These are phyloP conservation scores for Coemansia biformis DNA, from an alignment of 192 early-diverging fungal genomes.

Conservation along the genomic window DNA sequence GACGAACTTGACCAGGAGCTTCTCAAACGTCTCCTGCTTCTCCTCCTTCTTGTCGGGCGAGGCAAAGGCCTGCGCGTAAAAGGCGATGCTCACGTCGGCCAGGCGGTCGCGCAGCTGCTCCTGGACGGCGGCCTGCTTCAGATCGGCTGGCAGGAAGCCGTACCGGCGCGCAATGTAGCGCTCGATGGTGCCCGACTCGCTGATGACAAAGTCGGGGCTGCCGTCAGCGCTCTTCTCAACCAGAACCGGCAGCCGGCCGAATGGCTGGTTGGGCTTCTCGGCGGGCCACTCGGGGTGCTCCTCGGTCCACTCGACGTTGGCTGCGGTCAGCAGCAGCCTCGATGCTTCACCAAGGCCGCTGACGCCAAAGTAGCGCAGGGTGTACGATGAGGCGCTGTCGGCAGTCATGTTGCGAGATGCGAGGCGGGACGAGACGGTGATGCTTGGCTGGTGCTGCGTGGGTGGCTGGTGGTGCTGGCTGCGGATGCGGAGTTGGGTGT, in stretches of 20 bases:
- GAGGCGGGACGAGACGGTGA: too few species aligned
- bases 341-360: slow-evolving; percentile 16
- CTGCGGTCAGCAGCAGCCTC: slow-evolving; percentile 34
- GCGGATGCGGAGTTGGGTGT: too few species aligned
- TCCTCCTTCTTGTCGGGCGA: slow-evolving; percentile 1
- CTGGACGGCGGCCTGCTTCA: slow-evolving; percentile 28
- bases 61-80: neutral
- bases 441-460: neutral
- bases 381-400: slow-evolving; percentile 7
- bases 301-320: slow-evolving; percentile 36
- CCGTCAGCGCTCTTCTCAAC: slow-evolving; percentile 19
- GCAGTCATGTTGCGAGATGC: slow-evolving; percentile 1
- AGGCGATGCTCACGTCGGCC: slow-evolving; percentile 2
- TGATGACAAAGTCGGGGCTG: slow-evolving; percentile 17
- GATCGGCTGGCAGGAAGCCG: slow-evolving; percentile 25
- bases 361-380: slow-evolving; percentile 25
- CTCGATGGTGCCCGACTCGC: slow-evolving; percentile 46
- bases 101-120: slow-evolving; percentile 14
- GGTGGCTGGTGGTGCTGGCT: too few species aligned
- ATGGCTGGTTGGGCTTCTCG: slow-evolving; percentile 22
- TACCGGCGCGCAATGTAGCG: slow-evolving; percentile 51
- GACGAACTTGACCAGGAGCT: slow-evolving; percentile 17
- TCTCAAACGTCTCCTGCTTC: slow-evolving; percentile 16
- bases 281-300: slow-evolving; percentile 22
- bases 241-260: slow-evolving; percentile 28